Conservation (phyloP, 108 stramenopile species). For the Stephanodiscus minutulus region DNA sequence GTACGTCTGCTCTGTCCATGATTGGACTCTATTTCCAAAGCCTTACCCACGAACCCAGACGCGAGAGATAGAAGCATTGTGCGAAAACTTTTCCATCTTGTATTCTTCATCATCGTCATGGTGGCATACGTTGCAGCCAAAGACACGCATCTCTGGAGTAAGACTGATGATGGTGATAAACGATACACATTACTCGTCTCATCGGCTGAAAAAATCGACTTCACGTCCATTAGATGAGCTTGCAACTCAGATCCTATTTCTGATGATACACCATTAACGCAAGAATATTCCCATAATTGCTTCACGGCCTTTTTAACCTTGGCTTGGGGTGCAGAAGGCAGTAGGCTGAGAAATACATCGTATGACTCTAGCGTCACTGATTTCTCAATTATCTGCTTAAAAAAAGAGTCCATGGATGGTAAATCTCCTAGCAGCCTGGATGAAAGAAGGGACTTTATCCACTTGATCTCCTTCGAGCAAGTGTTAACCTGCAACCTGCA, state of each 20-base stretch:
- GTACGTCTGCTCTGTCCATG: background rate
- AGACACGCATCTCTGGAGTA: conserved; percentile 16
- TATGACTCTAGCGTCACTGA: conserved; percentile 30
- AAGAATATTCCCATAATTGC: conserved; percentile 31
- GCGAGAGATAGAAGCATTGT: conserved; percentile 12
- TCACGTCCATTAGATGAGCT: conserved; percentile 4
- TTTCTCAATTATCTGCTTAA: conserved; percentile 24
- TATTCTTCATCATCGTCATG: conserved; percentile 22
- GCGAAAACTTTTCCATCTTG: conserved; percentile 35
- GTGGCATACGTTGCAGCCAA: conserved; percentile 20
- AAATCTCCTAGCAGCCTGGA: conserved; percentile 19
- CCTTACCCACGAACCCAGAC: conserved; percentile 4
- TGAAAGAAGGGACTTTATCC: conserved; percentile 24
- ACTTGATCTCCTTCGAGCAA: conserved; percentile 36
- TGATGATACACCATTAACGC: background rate
- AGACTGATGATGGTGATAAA: conserved; percentile 28
- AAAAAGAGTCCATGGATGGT: conserved; percentile 23
- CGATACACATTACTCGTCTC: conserved; percentile 11
- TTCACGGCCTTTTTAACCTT: conserved; percentile 4
- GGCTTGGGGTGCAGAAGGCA: conserved; percentile 1
- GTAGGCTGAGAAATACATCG: background rate
- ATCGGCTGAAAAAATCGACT: conserved; percentile 7
- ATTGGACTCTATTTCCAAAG: background rate
- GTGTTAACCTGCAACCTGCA: conserved; percentile 17
- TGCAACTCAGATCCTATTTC: conserved; percentile 5